Evolutionary conservation across 2,329 filamentous ascomycete species (phyloP).

Genomic region (Diaporthe batatas): DNA sequence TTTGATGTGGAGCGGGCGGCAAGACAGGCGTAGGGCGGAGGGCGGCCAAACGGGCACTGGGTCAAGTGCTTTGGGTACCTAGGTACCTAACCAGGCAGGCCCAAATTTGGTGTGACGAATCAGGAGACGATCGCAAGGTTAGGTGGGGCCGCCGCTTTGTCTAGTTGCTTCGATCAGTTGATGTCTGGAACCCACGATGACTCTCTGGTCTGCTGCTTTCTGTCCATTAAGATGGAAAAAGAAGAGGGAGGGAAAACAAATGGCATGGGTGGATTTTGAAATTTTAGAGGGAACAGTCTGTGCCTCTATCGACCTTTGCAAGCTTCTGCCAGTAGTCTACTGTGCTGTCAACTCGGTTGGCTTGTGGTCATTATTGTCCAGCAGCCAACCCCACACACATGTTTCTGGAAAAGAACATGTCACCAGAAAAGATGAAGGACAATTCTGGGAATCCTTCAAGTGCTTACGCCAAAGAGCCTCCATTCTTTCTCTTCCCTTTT

Average conservation of each 20-base stretch:
- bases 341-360: neutral
- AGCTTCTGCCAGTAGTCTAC: neutral
- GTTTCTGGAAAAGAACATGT: neutral
- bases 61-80: neutral
- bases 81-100: neutral
- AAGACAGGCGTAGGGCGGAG: neutral
- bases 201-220: neutral
- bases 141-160: conserved; percentile 7
- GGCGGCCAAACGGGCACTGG: neutral
- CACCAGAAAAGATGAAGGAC: neutral
- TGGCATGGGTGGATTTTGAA: neutral
- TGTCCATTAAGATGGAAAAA: no score
- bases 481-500: no score
- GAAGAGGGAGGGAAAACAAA: neutral
- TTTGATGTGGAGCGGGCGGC: conserved; percentile 25
- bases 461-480: no score
- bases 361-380: neutral
- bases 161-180: conserved; percentile 20
- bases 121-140: conserved; percentile 36
- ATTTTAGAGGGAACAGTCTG: neutral
- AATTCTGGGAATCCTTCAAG: no score
- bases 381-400: neutral
- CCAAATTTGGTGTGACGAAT: conserved; percentile 13
- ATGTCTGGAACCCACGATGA: neutral
- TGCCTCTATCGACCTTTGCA: neutral